A percentile compares a stretch with the other conserved stretches of the same genome.
Evolutionary conservation across 805 yeast genomes (phyloP).

Genomic region (Nakazawaea holstii): DNA sequence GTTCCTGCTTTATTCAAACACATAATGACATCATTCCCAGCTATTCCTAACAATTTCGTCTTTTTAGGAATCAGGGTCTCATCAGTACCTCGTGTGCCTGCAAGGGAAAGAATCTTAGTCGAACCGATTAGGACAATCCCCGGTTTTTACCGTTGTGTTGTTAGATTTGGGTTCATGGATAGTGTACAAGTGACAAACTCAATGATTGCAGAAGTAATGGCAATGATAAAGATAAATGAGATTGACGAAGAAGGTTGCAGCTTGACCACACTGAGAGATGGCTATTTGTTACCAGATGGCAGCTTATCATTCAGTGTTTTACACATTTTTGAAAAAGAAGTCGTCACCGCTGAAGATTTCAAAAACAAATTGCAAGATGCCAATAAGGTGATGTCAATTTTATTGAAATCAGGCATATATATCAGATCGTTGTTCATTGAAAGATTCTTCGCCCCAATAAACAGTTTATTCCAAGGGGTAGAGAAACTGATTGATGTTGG

Average conservation of each 20-base stretch:
- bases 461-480: slow-evolving; percentile 14
- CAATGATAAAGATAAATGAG: slow-evolving; percentile 4
- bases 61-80: slow-evolving; percentile 37
- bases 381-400: slow-evolving; percentile 2
- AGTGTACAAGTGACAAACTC: slow-evolving; percentile 17
- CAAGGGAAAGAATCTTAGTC: slow-evolving; percentile 33
- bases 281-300: slow-evolving; percentile 8
- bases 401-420: not conserved
- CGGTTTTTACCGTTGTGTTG: slow-evolving; percentile 43
- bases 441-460: slow-evolving; percentile 13
- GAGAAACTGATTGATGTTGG: slow-evolving; percentile 8
- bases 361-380: not conserved
- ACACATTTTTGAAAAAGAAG: slow-evolving; percentile 22
- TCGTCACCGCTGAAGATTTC: slow-evolving; percentile 14
- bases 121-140: slow-evolving; percentile 32
- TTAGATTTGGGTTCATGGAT: slow-evolving; percentile 48
- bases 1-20: slow-evolving; percentile 36
- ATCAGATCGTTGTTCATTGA: slow-evolving; percentile 12
- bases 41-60: slow-evolving; percentile 38
- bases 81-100: slow-evolving; percentile 35
- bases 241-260: slow-evolving; percentile 11
- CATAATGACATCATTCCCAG: slow-evolving; percentile 33
- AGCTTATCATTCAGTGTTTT: slow-evolving; percentile 17
- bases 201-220: slow-evolving; percentile 17
- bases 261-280: slow-evolving; percentile 9